Evolutionary conservation across 2,329 filamentous ascomycete genomes (phyloP).

Genomic region (Fusarium nelsonii): DNA sequence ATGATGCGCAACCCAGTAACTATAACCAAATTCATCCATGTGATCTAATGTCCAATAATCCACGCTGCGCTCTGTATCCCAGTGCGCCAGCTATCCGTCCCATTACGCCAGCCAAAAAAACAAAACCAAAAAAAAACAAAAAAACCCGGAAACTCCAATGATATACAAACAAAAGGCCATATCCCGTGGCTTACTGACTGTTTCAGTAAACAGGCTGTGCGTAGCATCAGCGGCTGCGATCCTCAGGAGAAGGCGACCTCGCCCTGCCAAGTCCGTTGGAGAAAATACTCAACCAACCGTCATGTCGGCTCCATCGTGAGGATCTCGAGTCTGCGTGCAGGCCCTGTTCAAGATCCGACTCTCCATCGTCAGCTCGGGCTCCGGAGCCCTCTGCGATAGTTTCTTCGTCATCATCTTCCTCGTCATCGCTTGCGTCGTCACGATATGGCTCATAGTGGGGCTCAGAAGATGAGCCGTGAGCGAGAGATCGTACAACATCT

Average conservation of each 20-base stretch:
- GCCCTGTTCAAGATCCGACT: constrained; percentile 61
- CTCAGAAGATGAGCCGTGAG: constrained; percentile 64
- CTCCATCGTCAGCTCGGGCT: constrained; percentile 49
- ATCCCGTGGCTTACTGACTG: constrained; percentile 14
- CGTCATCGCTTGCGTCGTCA: constrained; percentile 61
- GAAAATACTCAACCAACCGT: constrained; percentile 57
- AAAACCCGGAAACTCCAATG: constrained; percentile 29
- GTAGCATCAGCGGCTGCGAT: constrained; percentile 40
- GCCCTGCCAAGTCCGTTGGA: constrained; percentile 48
- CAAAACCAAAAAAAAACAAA: too few species aligned
- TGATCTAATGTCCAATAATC: constrained; percentile 28
- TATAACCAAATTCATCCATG: constrained; percentile 29
- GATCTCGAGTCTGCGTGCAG: constrained; percentile 44
- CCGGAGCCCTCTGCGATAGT: constrained; percentile 54
- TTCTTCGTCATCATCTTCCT: constrained; percentile 59
- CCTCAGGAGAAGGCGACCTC: constrained; percentile 46
- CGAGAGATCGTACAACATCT: constrained; percentile 84
- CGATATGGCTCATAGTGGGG: constrained; percentile 67
- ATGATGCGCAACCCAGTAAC: constrained; percentile 21
- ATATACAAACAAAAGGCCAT: constrained; percentile 35
- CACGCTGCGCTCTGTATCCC: constrained; percentile 33
- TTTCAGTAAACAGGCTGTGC: constrained; percentile 5
- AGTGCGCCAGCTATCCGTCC: constrained; percentile 22
- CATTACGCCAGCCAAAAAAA: constrained; percentile 22
- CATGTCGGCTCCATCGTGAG: constrained; percentile 44